Base-by-base conservation (phyloP, 108 stramenopile species). In the Cyclotella cryptica region DNA sequence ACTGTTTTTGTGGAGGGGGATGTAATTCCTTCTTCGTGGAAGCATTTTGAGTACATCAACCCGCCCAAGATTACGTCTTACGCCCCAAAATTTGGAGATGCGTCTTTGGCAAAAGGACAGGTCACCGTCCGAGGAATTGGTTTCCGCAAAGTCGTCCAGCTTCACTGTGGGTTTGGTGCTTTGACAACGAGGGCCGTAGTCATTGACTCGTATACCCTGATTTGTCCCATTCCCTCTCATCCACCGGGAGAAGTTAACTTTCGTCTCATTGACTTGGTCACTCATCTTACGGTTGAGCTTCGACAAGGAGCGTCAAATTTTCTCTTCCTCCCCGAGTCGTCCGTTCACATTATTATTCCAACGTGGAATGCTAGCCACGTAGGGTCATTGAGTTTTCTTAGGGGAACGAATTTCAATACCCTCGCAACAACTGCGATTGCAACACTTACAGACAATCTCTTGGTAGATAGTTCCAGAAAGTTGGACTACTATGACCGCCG, bases 391-490 rank as follows among this genome's bases (percentile, higher is more conserved):
- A 5, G 39, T 9, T 71, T 77, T 66, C 46, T 61, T 26, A 72
- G 41, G 49, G 77, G 77, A 22, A 64, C 77, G 19, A 83, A 78
- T 30, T 83, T 83, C 40, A 30, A 66, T 61, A 44, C 18, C 29
- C 42, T 52, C n/a, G 30, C 3, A 9, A 39, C 12, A 0, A 72
- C 63, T 17, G 21, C 26, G 18, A 47, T 49, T 41, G 35, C 18
- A 47, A 35, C 41, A 30, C 46, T 80, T 10, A 39, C 66, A 13
- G 79, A 92, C 19, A 46, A 72, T 11, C 67, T 95, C 42, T 52
- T 77, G 18, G 72, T 92, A 19, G 66, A 60, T 82, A 12, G 64
- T 67, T 47, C 83, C 22, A 27, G 82, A 60, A 62, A 69, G 22
- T 65, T 30, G 10, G 44, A 68, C 13, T 42, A 66, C 44, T 68